phyloP scores from a whole-genome alignment of 164 flowering plant species.

The Stephania yunnanensis region DNA sequence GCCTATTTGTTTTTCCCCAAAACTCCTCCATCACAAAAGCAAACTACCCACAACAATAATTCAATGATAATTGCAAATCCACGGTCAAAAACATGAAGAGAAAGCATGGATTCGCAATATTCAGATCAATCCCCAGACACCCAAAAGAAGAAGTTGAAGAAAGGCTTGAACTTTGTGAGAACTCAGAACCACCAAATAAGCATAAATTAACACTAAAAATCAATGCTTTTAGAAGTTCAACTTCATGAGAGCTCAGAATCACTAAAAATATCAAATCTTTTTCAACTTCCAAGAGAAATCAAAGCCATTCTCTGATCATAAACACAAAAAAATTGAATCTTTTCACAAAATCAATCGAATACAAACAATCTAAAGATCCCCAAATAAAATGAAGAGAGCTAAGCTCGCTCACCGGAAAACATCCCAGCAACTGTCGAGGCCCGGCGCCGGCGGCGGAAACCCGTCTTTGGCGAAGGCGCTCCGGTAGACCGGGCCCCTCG shows the following conservation, averaged over 20 bases:
- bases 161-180: background rate
- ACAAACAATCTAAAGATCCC: no score
- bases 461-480: constrained; percentile 75
- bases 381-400: no score
- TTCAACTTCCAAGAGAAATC: background rate
- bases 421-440: constrained; percentile 85
- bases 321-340: background rate
- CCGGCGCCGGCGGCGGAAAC: constrained; percentile 50
- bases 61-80: background rate
- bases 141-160: background rate
- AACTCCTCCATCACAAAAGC: background rate
- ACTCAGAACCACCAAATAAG: background rate
- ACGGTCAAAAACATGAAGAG: background rate
- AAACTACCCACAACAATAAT: background rate
- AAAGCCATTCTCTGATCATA: no score
- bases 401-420: constrained; percentile 56
- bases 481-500: constrained; percentile 84
- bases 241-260: background rate
- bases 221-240: background rate
- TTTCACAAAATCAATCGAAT: background rate
- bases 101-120: background rate
- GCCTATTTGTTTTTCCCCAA: no score
- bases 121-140: no score
- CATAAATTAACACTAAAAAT: background rate
- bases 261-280: background rate